Conservation (phyloP, 768 basidiomycete species). For the Collybia sordida region DNA sequence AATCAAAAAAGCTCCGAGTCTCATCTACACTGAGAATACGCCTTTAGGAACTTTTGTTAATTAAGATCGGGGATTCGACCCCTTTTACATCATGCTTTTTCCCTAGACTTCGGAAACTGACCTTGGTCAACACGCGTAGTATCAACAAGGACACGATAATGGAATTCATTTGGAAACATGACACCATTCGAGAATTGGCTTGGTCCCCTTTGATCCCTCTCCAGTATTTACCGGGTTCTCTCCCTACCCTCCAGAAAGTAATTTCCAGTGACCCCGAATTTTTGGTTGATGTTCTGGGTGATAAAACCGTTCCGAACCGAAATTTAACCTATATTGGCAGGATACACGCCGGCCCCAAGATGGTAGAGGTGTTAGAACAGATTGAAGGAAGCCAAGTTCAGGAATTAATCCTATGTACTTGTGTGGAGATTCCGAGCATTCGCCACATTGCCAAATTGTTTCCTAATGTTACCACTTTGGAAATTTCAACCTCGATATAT, state of each 20-base stretch:
- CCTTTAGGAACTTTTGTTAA: background rate
- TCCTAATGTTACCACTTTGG: background rate
- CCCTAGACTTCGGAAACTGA: background rate
- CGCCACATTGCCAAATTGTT: background rate
- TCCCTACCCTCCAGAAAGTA: background rate
- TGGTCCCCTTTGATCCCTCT: background rate
- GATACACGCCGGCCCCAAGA: background rate
- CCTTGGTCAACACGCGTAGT: background rate
- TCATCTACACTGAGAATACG: background rate
- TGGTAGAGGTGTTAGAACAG: background rate
- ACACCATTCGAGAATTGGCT: background rate
- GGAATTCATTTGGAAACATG: background rate
- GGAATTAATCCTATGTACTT: background rate
- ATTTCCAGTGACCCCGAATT: background rate
- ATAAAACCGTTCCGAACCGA: background rate
- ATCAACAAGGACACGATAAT: background rate
- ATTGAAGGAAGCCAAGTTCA: background rate
- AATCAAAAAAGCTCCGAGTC: background rate
- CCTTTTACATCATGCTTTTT: background rate
- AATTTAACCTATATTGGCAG: background rate
- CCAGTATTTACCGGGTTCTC: background rate
- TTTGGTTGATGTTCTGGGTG: background rate
- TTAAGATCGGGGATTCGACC: background rate
- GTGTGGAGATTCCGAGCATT: background rate
- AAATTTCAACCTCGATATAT: too few relatives aligned